phyloP scores from a whole-genome alignment of 306 rosid species.

The Vigna unguiculata region DNA sequence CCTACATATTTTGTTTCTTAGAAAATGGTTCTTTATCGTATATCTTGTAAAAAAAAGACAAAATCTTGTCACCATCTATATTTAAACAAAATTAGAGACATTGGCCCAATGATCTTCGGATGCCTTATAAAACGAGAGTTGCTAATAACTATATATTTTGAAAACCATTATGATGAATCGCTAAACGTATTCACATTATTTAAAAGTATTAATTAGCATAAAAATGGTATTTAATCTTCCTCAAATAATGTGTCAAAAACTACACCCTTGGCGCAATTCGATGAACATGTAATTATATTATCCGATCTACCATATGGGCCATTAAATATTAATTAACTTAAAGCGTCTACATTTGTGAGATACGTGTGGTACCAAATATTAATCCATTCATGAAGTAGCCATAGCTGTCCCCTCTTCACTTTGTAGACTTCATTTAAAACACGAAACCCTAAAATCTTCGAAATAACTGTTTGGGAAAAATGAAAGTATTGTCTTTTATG shows the following conservation, averaged over 20 bases:
- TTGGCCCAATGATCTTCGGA: not conserved
- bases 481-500: slow-evolving; percentile 46
- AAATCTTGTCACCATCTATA: not conserved
- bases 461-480: slow-evolving; percentile 14
- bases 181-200: not conserved
- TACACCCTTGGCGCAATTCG: not conserved
- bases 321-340: not conserved
- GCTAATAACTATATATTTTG: not conserved
- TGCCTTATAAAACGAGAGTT: not conserved
- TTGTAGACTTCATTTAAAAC: not conserved
- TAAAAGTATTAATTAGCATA: not conserved
- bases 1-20: too few relatives aligned
- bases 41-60: not conserved
- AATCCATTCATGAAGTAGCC: not conserved
- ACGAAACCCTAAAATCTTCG: not conserved
- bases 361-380: slow-evolving; percentile 3
- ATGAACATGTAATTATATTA: not conserved
- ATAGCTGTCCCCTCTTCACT: not conserved
- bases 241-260: not conserved
- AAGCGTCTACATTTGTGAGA: not conserved
- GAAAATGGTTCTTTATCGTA: not conserved
- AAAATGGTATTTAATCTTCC: not conserved
- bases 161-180: not conserved
- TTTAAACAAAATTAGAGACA: not conserved
- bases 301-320: not conserved